Base-by-base conservation (phyloP, 2,329 filamentous ascomycete species). In the Monilinia fructicola region DNA sequence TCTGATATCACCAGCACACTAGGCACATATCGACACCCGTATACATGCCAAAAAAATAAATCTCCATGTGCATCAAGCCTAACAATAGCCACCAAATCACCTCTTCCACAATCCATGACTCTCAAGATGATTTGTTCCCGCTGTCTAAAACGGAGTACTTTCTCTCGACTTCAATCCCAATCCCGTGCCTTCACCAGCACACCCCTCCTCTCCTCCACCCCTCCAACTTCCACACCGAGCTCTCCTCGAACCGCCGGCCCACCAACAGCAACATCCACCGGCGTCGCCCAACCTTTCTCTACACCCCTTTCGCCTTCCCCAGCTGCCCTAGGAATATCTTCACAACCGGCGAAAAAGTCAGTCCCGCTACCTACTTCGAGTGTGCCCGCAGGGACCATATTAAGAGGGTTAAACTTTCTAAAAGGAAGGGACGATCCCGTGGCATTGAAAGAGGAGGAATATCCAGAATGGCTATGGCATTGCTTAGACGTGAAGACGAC, bases 391-490 rank as follows among this genome's bases (percentile, higher is more conserved):
- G 92, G 92, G 44, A 92, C 89, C 18, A 79, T 87, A 18, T 81
- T 96, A 53, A 87, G 82, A 65, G 91, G 91, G 1, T 80, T 96
- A 66, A 94, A 92, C 78, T 94, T 90, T 78, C 78, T 88, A 74
- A 95, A 95, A 81, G 86, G 85, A 71, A 84, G 85, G 74, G 79
- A 83, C 46, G 91, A 94, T 75, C 91, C 92, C 0, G 81, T 94
- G 7, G 92, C 92, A 12, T 77, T 88, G 73, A 82, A 87, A 44
- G 92, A 96, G 72, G 82, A 87, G 28, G 90, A 90, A 69, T 96
- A 96, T 78, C 92, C 92, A 3, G 81, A 81, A 31, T 96, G 92
- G 92, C 78, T 96, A 69, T 96, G 92, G 92, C 82, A 79, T 3
- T 87, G 90, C 71, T 79, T 95, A 65, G 84, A 88, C 61, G 82